Percentiles rank a stretch among this genome's conserved stretches.
Evolutionary conservation across 2,329 filamentous ascomycete species (phyloP).

Genomic region (Aspergillus awamori): DNA sequence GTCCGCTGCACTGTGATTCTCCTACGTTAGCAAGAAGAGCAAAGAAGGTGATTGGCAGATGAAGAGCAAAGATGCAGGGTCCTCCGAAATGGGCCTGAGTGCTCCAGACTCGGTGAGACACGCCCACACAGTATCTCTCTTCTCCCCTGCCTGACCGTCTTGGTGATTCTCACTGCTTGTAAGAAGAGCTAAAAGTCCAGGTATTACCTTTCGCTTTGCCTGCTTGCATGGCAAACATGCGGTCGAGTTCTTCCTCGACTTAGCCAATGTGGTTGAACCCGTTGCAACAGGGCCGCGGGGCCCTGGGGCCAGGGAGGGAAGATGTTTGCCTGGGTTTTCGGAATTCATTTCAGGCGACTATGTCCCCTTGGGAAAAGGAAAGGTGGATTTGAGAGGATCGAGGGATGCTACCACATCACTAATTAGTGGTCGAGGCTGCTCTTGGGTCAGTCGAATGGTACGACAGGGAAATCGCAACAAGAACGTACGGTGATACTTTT

Average conservation of each 20-base stretch:
- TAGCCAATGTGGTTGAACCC: slow-evolving; percentile 25
- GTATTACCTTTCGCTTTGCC: slow-evolving; percentile 40
- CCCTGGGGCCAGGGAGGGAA: slow-evolving; percentile 34
- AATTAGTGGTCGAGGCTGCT: neutral
- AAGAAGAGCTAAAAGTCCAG: neutral
- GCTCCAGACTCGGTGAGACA: neutral
- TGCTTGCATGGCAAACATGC: slow-evolving; percentile 41
- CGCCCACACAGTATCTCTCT: neutral
- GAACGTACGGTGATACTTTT: neutral
- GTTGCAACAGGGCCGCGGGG: slow-evolving; percentile 24
- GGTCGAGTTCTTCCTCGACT: slow-evolving; percentile 41
- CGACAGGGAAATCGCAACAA: neutral
- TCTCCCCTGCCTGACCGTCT: no score
- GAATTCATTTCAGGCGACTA: slow-evolving; percentile 18
- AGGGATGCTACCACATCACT: neutral
- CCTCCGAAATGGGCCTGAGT: no score
- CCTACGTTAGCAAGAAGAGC: slow-evolving; percentile 8
- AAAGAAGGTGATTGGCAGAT: slow-evolving; percentile 7
- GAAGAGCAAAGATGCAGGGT: neutral
- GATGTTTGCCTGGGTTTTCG: slow-evolving; percentile 26
- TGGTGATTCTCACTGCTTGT: neutral
- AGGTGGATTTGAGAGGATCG: neutral
- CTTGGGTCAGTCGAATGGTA: neutral
- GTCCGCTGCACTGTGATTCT: slow-evolving; percentile 38
- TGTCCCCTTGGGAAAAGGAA: neutral